Evolutionary conservation across 495 filamentous ascomycete species (phyloP).

Genomic region (Staphylotrichum longicolle): DNA sequence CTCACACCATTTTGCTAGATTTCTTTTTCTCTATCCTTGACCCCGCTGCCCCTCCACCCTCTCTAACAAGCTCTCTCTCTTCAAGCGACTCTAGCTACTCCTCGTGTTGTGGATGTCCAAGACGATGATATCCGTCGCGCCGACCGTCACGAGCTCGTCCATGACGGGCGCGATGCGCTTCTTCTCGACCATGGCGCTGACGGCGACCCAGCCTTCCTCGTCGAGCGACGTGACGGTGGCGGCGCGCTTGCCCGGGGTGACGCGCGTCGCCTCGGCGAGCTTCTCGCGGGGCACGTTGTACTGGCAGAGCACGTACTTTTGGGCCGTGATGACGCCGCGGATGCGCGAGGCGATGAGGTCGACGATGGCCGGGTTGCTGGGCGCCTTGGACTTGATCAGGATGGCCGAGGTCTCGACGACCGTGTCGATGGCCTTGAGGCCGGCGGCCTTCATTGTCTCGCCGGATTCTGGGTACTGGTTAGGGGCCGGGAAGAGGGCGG

Average conservation of each 20-base stretch:
- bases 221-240: constrained; percentile 87
- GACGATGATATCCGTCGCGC: constrained; percentile 86
- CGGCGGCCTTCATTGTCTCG: constrained; percentile 96
- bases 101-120: constrained; percentile 85
- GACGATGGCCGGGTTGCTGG: constrained; percentile 75
- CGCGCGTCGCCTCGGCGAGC: constrained; percentile 63
- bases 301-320: constrained; percentile 91
- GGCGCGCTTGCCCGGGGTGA: constrained; percentile 93
- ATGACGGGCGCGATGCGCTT: constrained; percentile 84
- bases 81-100: constrained; percentile 16
- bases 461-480: constrained; percentile 70
- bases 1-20: too few species aligned
- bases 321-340: constrained; percentile 90
- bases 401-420: constrained; percentile 83
- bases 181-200: constrained; percentile 92
- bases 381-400: constrained; percentile 84
- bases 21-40: constrained; percentile 3
- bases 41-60: background rate
- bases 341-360: constrained; percentile 80
- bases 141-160: constrained; percentile 78
- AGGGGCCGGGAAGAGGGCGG: constrained; percentile 4
- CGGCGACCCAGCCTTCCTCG: constrained; percentile 86
- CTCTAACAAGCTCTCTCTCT: background rate
- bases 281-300: constrained; percentile 80
- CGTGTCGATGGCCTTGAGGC: constrained; percentile 93